phyloP scores from a whole-genome alignment of 768 basidiomycete species.

The Podaxis sp. region DNA sequence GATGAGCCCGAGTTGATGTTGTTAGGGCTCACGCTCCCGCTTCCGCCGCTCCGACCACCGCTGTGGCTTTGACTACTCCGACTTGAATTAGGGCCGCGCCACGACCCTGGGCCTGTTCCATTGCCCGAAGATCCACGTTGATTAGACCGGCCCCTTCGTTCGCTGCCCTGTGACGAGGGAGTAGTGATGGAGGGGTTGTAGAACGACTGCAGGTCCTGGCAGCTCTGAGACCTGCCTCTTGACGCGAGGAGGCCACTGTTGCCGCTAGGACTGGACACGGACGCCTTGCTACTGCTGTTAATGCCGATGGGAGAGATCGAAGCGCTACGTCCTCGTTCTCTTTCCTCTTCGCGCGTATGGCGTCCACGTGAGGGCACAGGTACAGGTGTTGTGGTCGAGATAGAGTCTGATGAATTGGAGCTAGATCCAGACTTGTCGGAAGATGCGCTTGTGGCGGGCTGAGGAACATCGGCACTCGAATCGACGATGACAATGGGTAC shows the following conservation, averaged over 20 bases:
- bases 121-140: slow-evolving; percentile 3
- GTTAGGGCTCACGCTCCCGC: slow-evolving; percentile 35
- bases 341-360: not conserved
- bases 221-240: slow-evolving; percentile 10
- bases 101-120: slow-evolving; percentile 12
- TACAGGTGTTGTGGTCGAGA: not conserved
- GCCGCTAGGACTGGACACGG: not conserved
- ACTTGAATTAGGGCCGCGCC: slow-evolving; percentile 12
- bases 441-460: not conserved
- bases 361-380: not conserved
- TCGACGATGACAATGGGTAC: slow-evolving; percentile 12
- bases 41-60: slow-evolving; percentile 21
- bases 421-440: not conserved
- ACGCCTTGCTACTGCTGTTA: not conserved
- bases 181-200: not conserved
- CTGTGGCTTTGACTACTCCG: slow-evolving; percentile 17
- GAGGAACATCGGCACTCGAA: not conserved
- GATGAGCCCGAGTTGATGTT: slow-evolving; percentile 50
- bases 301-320: slow-evolving; percentile 8
- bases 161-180: not conserved
- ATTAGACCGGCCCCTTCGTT: slow-evolving; percentile 13
- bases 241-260: not conserved
- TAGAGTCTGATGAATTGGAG: not conserved
- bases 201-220: slow-evolving; percentile 8
- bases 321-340: slow-evolving; percentile 2